Evolutionary conservation across 2,329 filamentous ascomycete genomes (phyloP), one percentile per base, ranked within the genome.

Genomic region (Aspergillus floridensis): DNA sequence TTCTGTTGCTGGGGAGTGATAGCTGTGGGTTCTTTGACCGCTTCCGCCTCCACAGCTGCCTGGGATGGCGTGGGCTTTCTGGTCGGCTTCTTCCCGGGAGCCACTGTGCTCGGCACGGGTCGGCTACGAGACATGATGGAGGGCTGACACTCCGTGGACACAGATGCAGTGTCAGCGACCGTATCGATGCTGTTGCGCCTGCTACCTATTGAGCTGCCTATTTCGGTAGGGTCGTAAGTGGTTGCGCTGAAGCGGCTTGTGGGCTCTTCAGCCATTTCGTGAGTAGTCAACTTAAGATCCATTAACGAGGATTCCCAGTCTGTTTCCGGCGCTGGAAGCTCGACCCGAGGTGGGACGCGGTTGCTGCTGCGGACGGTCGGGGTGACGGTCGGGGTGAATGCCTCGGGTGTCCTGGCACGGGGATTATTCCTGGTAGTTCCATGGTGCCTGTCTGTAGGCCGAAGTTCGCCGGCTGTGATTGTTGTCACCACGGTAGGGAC

Each of bases 181-280:
- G 65, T 53, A n/a, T 68, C 67, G 22, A 68, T 55, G 65, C 41
- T 77, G 68, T 48, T 73, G 64, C 65, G 58, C 22, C 41, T 49
- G 21, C 58, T 62, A 22, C 51, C 56, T 49, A 70, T 68, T 31
- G 74, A 80, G 19, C 74, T 78, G 12, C 75, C 72, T 32, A 74
- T 73, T 49, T 80, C 73, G 5, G 84, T 82, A 2, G 85, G 84
- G 24, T 82, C 80, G 67, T 84, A 86, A 2, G 86, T 88, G 7
- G 84, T 87, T 63, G 84, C 78, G 73, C 86, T 89, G 72, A 88
- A 89, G 49, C 84, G 83, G 52, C 86, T 88, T 2, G 78, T 73
- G 5, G 84, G 84, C 58, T 84, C 81, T 12, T 77, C 74, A 78
- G 80, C 51, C 31, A 63, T 44, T 19, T 63, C 61, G 55, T 65